Evolutionary conservation across 257 asterid genomes (phyloP).

Genomic region (Solanum microdontum): DNA sequence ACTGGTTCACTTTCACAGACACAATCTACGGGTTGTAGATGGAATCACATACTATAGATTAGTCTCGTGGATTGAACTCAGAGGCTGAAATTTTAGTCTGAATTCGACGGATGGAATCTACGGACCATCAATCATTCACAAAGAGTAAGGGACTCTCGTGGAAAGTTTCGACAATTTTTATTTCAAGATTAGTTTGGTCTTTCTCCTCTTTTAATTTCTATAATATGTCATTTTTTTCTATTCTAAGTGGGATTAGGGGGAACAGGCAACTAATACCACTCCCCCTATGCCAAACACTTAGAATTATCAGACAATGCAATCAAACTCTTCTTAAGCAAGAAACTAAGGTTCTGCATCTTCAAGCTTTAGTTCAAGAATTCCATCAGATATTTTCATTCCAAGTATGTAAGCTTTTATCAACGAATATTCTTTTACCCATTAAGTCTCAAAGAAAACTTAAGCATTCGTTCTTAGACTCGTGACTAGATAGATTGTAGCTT

Average conservation of each 20-base stretch:
- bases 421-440: background rate
- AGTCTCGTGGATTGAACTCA: background rate
- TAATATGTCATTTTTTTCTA: background rate
- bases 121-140: background rate
- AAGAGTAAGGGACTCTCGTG: background rate
- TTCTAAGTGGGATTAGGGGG: background rate
- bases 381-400: background rate
- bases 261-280: background rate
- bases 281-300: background rate
- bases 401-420: background rate
- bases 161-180: background rate
- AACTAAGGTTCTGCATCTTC: background rate
- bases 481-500: background rate
- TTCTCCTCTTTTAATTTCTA: no score
- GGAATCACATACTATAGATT: background rate
- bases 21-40: no score
- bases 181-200: no score
- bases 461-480: no score
- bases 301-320: background rate
- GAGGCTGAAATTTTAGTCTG: background rate
- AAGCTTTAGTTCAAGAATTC: background rate
- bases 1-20: no score
- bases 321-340: background rate
- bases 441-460: background rate
- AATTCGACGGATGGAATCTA: background rate